Percentiles rank a stretch among this genome's conserved stretches.
These are phyloP conservation scores for Epichloe hybrida DNA, from an alignment of 2,329 filamentous ascomycete species.

Conservation along the genomic window DNA sequence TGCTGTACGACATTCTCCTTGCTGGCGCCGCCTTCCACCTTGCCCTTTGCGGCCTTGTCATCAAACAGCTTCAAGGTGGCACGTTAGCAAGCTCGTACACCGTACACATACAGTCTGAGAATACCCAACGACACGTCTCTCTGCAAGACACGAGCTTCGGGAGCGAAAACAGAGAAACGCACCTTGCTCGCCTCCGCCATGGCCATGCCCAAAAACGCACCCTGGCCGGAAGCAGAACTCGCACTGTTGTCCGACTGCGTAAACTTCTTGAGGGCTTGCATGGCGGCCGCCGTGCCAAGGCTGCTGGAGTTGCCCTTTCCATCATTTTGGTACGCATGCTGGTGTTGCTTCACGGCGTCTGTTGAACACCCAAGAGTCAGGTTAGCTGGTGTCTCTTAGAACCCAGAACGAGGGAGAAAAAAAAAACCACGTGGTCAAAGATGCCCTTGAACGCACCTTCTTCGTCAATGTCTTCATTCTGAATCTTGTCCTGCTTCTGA, in stretches of 20 bases:
- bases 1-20: constrained; percentile 71
- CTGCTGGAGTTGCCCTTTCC: constrained; percentile 32
- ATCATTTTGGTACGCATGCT: constrained; percentile 52
- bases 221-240: constrained; percentile 46
- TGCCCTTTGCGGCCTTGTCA: constrained; percentile 39
- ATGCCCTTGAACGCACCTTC: constrained; percentile 23
- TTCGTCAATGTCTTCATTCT: constrained; percentile 35
- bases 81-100: not conserved
- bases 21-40: constrained; percentile 43
- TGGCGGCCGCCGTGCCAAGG: constrained; percentile 61
- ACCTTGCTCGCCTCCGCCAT: constrained; percentile 80
- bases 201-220: constrained; percentile 69
- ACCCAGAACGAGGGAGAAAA: not conserved
- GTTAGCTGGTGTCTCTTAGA: not conserved
- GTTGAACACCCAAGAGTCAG: not conserved
- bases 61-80: constrained; percentile 40
- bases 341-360: constrained; percentile 62
- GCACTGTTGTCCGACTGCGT: constrained; percentile 38
- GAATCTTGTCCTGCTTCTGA: constrained; percentile 35
- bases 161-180: constrained; percentile 7
- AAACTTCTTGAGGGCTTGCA: constrained; percentile 75
- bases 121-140: not conserved
- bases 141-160: no score
- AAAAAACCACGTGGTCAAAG: no score
- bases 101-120: not conserved